phyloP scores from a whole-genome alignment of 2,329 filamentous ascomycete genomes.

The Sclerotinia glacialis region DNA sequence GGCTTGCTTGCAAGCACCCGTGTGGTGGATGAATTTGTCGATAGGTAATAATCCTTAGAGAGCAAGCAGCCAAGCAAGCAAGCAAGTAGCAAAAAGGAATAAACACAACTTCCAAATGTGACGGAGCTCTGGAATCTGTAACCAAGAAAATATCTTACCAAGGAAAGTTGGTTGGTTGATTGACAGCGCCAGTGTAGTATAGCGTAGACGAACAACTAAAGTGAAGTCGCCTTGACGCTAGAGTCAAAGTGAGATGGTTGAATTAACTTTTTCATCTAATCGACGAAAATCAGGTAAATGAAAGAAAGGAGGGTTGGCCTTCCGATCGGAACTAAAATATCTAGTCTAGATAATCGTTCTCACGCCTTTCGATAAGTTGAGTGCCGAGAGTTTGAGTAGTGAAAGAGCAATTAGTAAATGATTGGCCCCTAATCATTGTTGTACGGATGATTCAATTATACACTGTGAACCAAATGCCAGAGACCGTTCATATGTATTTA shows the following conservation, averaged over 20 bases:
- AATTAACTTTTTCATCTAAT: not conserved
- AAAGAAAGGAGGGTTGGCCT: too few species aligned
- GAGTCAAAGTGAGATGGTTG: not conserved
- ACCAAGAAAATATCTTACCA: not conserved
- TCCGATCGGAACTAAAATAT: not conserved
- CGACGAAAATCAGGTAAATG: too few species aligned
- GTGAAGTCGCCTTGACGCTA: not conserved
- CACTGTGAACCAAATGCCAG: not conserved
- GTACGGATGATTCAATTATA: not conserved
- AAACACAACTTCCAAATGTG: not conserved
- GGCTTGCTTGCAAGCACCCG: not conserved
- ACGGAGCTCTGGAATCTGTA: not conserved
- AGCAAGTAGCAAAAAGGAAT: not conserved
- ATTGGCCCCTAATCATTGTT: not conserved
- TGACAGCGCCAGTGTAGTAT: not conserved
- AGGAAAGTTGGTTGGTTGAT: not conserved
- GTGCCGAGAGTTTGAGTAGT: not conserved
- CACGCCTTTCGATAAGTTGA: not conserved
- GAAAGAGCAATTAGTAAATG: not conserved
- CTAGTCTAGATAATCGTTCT: not conserved
- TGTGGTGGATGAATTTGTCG: not conserved
- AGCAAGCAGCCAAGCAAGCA: too few species aligned
- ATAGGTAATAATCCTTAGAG: slow-evolving; percentile 12
- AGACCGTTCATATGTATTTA: not conserved
- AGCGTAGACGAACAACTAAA: too few species aligned